Evolutionary conservation across 2,329 filamentous ascomycete genomes (phyloP).

Genomic region (Triangularia setosa): DNA sequence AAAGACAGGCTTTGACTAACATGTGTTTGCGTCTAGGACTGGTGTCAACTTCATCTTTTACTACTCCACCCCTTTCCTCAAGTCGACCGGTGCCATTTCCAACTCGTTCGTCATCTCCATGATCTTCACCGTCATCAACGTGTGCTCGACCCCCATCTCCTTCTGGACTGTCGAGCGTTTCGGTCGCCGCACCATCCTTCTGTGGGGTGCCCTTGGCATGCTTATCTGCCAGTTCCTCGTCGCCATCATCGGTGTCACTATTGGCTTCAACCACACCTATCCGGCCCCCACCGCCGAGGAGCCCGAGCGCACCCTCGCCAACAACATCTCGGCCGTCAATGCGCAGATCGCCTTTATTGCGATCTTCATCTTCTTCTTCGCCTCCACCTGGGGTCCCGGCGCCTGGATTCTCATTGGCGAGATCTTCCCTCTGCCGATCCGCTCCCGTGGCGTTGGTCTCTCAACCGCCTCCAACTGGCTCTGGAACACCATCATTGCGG

Average conservation of each 20-base stretch:
- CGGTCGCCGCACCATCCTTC: constrained; percentile 75
- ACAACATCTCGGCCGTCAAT: constrained; percentile 56
- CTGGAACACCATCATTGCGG: constrained; percentile 71
- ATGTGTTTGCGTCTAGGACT: constrained; percentile 44
- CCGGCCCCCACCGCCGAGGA: constrained; percentile 36
- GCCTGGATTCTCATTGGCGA: constrained; percentile 83
- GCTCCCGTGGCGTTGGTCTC: constrained; percentile 79
- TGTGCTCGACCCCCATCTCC: constrained; percentile 77
- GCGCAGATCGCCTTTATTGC: constrained; percentile 84
- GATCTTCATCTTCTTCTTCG: constrained; percentile 93
- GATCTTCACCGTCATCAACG: constrained; percentile 85
- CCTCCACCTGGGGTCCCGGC: constrained; percentile 80
- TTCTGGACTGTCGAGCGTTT: constrained; percentile 82
- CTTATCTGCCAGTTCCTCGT: constrained; percentile 83
- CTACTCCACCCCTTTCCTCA: constrained; percentile 80
- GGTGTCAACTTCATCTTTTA: constrained; percentile 94
- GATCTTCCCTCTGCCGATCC: constrained; percentile 85
- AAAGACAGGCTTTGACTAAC: not conserved
- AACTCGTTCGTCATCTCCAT: constrained; percentile 81
- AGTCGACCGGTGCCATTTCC: constrained; percentile 68
- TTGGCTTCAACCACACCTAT: constrained; percentile 51
- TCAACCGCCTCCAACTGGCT: constrained; percentile 90
- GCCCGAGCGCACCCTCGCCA: constrained; percentile 38
- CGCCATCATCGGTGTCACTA: constrained; percentile 66
- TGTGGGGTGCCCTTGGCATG: constrained; percentile 79